Evolutionary conservation across 2,329 filamentous ascomycete genomes (phyloP), one percentile per base, ranked within the genome.

Genomic region (Lecanosticta acicola): DNA sequence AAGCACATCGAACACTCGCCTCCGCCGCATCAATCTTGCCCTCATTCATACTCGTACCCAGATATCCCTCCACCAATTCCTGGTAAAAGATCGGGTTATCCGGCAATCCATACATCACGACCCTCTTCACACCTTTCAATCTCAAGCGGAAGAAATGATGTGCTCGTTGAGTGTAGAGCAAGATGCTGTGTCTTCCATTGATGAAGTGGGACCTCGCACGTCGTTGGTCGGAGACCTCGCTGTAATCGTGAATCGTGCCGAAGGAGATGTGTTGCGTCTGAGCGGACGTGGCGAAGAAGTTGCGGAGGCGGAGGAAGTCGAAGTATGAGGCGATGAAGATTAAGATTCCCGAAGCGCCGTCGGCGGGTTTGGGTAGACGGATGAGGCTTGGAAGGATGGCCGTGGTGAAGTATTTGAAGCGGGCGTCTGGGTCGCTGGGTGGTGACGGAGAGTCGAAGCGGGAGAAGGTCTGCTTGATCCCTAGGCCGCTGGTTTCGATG

Each of bases 131-230:
- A 17, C 93, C 93, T 29, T 81, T 78, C 43, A 98, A 76, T 55
- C 80, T 78, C 62, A 93, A 89, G n/a, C 93, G 78, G 40, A 88
- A 81, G 74, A 97, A 97, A 68, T 98, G 93, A 68, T 98, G 93
- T n/a, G 90, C 87, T 48, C 93, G 83, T 66, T 94, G 91, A 1
- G 90, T 94, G 69, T 97, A 98, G 13, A 98, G 73, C 32, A 98
- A 69, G 14, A 97, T 77, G 16, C 81, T 81, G 63, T 96, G 86
- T 13, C 89, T 77, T 3, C 90, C 93, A 32, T 74, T 85, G 54
- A 88, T 71, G 68, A 98, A 97, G 64, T 96, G 87, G 10, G 86
- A 90, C 18, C 91, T 78, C 7, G 91, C 88, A 32, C 91, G 81
- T 34, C 87, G 84, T 21, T 89, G 84, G 54, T 94, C 88, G 5